Evolutionary conservation across 176 grass and related monocot genomes (phyloP).

Genomic region (Avena atlantica): DNA sequence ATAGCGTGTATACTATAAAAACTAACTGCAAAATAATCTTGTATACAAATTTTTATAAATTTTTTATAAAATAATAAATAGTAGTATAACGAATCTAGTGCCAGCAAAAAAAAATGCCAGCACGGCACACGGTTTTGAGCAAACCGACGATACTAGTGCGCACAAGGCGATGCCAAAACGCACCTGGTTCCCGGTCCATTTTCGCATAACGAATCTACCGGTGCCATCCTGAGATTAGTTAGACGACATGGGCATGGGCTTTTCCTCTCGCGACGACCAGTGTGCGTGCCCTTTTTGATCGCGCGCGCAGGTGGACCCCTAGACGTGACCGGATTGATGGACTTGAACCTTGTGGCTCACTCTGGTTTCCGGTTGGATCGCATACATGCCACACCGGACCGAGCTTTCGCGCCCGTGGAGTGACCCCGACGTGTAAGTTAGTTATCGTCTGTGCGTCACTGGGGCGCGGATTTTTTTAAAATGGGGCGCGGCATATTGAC

Average conservation of each 20-base stretch:
- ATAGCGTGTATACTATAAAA: no score
- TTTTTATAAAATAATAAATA: no score
- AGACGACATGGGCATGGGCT: slow-evolving; percentile 17
- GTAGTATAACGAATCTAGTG: no score
- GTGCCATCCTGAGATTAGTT: neutral
- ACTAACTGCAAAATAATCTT: no score
- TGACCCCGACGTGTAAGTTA: neutral
- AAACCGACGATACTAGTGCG: no score
- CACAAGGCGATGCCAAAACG: neutral
- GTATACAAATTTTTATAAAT: no score
- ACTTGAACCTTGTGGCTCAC: neutral
- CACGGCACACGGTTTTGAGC: neutral
- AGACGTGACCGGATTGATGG: slow-evolving; percentile 6
- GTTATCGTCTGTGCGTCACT: neutral
- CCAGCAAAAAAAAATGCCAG: neutral
- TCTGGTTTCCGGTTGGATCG: neutral
- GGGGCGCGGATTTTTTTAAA: neutral
- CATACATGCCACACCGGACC: neutral
- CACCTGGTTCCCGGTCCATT: neutral
- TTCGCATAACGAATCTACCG: neutral
- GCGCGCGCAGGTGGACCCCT: neutral
- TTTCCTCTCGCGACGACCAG: neutral
- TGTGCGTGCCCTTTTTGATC: neutral
- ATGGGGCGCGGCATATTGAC: neutral
- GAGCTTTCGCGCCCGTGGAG: neutral